These are phyloP conservation scores for Leptographium galeiforme DNA, from an alignment of 2,329 filamentous ascomycete species.

Conservation along the genomic window DNA sequence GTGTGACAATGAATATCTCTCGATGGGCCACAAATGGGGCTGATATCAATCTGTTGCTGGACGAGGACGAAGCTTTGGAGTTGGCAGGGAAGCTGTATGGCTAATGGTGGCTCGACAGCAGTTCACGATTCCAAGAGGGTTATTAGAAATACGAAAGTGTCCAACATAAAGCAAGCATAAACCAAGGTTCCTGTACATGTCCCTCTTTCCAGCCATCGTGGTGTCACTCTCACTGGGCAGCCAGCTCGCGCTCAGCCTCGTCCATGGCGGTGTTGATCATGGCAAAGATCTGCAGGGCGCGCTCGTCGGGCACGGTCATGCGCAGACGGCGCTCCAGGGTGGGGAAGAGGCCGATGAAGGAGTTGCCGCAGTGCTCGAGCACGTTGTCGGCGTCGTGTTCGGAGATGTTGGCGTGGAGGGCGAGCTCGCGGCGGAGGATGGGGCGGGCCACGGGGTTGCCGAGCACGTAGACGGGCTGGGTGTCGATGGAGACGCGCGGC, in stretches of 20 bases:
- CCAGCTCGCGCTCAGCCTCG: background rate
- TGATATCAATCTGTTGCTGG: too few species aligned
- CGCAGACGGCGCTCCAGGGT: slow-evolving; percentile 2
- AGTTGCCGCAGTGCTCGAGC: background rate
- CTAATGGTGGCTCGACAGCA: too few species aligned
- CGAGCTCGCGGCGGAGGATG: background rate
- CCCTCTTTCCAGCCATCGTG: too few species aligned
- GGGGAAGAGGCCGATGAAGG: slow-evolving; percentile 1
- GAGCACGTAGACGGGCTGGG: background rate
- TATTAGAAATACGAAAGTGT: too few species aligned
- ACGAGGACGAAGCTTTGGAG: too few species aligned
- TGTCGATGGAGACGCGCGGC: background rate
- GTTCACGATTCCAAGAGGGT: too few species aligned
- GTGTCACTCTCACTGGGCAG: too few species aligned
- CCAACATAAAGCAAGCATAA: too few species aligned
- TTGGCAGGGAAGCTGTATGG: too few species aligned
- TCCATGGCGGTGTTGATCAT: background rate
- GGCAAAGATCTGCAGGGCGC: background rate
- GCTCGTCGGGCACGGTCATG: background rate
- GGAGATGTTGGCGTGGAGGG: background rate
- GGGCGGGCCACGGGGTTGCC: background rate
- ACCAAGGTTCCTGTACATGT: too few species aligned
- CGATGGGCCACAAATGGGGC: too few species aligned
- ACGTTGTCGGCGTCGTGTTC: background rate
- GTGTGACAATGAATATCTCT: too few species aligned